Evolutionary conservation across 768 basidiomycete species (phyloP).

Genomic region (Mrakia blollopis): DNA sequence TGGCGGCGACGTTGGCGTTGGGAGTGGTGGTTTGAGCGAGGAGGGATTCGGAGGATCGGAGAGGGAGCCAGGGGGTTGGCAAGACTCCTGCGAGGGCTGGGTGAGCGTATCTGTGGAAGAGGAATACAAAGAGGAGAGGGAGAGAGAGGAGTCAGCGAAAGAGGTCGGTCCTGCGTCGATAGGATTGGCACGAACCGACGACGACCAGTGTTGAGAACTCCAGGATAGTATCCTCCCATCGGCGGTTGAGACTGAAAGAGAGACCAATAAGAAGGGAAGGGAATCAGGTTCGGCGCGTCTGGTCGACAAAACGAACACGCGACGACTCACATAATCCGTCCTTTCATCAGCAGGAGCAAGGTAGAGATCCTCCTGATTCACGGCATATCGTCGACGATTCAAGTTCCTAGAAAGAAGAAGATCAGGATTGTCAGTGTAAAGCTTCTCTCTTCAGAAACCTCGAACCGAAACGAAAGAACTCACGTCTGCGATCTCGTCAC

Average conservation of each 20-base stretch:
- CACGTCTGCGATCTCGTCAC: conserved; percentile 87
- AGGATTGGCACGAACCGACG: conserved; percentile 2
- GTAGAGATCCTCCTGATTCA: conserved; percentile 90
- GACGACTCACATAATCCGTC: conserved; percentile 69
- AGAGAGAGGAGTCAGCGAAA: neutral
- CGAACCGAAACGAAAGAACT: conserved; percentile 31
- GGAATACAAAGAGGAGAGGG: neutral
- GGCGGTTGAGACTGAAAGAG: conserved; percentile 80
- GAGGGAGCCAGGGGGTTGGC: conserved; percentile 88
- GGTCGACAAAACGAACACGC: neutral
- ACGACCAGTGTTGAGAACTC: conserved; percentile 64
- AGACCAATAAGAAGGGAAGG: neutral
- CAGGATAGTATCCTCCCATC: conserved; percentile 90
- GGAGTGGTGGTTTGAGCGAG: neutral
- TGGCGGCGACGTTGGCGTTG: neutral
- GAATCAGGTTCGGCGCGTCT: conserved; percentile 2
- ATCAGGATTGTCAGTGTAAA: no score
- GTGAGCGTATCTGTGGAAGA: conserved; percentile 73
- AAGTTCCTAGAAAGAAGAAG: conserved; percentile 53
- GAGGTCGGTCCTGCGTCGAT: neutral
- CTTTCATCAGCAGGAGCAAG: conserved; percentile 90
- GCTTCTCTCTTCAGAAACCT: neutral
- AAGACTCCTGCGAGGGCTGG: conserved; percentile 90
- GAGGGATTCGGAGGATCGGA: neutral
- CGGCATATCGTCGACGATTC: conserved; percentile 78